Evolutionary conservation across 768 basidiomycete genomes (phyloP).

Genomic region (Lactarius hatsudake): DNA sequence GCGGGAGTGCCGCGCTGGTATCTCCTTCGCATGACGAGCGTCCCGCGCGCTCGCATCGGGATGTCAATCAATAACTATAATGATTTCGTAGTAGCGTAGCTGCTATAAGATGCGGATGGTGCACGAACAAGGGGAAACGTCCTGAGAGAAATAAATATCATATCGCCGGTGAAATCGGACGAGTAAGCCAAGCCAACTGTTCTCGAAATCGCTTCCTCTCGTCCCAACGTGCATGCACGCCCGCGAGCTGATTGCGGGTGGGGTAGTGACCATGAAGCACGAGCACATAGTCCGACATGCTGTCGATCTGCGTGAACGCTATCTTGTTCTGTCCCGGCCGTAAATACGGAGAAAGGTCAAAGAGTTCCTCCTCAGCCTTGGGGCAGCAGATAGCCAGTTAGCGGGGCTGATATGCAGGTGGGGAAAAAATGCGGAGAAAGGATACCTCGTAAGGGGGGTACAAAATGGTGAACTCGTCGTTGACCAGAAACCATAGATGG

Average conservation of each 20-base stretch:
- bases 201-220: constrained; percentile 4
- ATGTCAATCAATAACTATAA: background rate
- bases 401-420: background rate
- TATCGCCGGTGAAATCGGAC: constrained; percentile 8
- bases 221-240: constrained; percentile 10
- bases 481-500: constrained; percentile 7
- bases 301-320: constrained; percentile 5
- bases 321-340: constrained; percentile 16
- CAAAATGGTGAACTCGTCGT: background rate
- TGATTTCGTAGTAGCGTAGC: background rate
- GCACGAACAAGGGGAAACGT: background rate
- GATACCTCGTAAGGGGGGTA: constrained; percentile 17
- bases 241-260: constrained; percentile 10
- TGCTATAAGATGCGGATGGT: background rate
- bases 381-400: background rate
- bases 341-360: constrained; percentile 15
- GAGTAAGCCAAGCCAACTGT: constrained; percentile 1
- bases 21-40: background rate
- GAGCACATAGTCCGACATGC: constrained; percentile 11
- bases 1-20: background rate
- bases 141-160: background rate
- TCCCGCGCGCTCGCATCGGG: background rate
- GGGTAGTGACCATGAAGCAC: constrained; percentile 22
- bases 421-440: too few species aligned
- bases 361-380: constrained; percentile 17